A percentile compares a stretch with the other conserved stretches of the same genome.
Conservation (phyloP, 2,329 filamentous ascomycete species). For the Chalaropsis ovoidea region DNA sequence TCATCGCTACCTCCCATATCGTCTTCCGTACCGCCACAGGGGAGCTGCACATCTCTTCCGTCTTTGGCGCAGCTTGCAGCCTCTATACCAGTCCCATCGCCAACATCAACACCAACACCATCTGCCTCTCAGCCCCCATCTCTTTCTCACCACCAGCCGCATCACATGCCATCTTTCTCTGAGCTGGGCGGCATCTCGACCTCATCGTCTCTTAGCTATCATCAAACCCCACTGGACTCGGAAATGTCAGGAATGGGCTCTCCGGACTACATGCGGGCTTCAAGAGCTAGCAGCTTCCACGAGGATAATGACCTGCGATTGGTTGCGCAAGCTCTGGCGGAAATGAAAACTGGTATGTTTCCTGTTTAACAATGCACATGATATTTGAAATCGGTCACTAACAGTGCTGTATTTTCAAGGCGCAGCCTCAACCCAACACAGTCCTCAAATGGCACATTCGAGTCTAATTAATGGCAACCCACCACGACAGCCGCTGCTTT, state of each 20-base stretch:
- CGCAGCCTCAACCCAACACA: slow-evolving; percentile 20
- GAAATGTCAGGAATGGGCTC: slow-evolving; percentile 24
- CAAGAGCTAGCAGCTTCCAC: slow-evolving; percentile 23
- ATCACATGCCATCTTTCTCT: slow-evolving; percentile 20
- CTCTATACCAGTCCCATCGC: background rate
- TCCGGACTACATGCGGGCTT: slow-evolving; percentile 21
- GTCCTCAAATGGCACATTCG: slow-evolving; percentile 20
- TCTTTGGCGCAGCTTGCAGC: slow-evolving; percentile 18
- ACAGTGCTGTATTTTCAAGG: slow-evolving; percentile 8
- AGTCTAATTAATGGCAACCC: slow-evolving; percentile 15
- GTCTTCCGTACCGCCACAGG: slow-evolving; percentile 10
- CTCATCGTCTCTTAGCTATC: slow-evolving; percentile 21
- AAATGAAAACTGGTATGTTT: slow-evolving; percentile 25
- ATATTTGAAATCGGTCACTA: background rate
- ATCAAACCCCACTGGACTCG: slow-evolving; percentile 24
- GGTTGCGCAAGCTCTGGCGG: slow-evolving; percentile 24
- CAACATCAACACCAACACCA: slow-evolving; percentile 15
- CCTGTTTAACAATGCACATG: background rate
- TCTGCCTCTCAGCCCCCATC: slow-evolving; percentile 15
- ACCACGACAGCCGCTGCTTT: slow-evolving; percentile 64
- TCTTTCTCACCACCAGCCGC: slow-evolving; percentile 7
- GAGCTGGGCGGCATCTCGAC: slow-evolving; percentile 21
- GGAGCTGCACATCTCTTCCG: slow-evolving; percentile 15
- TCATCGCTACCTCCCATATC: slow-evolving; percentile 13
- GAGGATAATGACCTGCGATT: slow-evolving; percentile 24